Evolutionary conservation across 305 asterid species (phyloP).

Genomic region (Fraxinus platypoda): DNA sequence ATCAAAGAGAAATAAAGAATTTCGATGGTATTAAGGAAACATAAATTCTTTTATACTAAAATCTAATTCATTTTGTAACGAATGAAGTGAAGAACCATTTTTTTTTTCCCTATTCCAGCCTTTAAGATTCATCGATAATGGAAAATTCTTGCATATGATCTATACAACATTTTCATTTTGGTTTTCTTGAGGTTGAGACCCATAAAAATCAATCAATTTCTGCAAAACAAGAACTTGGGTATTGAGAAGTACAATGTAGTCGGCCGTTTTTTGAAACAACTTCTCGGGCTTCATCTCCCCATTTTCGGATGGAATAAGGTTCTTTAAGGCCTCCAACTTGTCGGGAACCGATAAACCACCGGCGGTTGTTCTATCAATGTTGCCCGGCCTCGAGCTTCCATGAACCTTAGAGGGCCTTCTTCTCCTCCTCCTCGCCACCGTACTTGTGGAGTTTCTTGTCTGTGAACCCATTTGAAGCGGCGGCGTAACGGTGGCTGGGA

Average conservation of each 20-base stretch:
- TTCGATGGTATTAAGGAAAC: neutral
- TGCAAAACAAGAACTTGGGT: slow-evolving; percentile 67
- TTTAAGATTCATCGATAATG: neutral
- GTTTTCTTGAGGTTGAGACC: slow-evolving; percentile 21
- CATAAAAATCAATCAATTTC: slow-evolving; percentile 46
- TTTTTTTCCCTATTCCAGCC: neutral
- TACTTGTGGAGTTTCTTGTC: slow-evolving; percentile 19
- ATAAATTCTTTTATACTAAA: neutral
- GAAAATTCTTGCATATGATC: slow-evolving; percentile 8
- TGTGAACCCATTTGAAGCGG: slow-evolving; percentile 34
- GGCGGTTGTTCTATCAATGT: slow-evolving; percentile 5
- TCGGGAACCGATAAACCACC: slow-evolving; percentile 39
- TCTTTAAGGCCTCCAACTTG: slow-evolving; percentile 65
- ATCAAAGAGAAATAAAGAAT: neutral
- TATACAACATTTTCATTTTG: slow-evolving; percentile 30
- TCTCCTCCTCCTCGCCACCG: slow-evolving; percentile 21
- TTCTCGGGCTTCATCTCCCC: slow-evolving; percentile 51
- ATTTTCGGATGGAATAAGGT: slow-evolving; percentile 40
- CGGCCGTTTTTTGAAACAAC: slow-evolving; percentile 64
- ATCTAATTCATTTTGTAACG: neutral
- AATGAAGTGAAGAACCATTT: neutral
- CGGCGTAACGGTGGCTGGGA: neutral
- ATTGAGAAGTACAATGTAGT: slow-evolving; percentile 63
- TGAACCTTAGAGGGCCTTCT: slow-evolving; percentile 30
- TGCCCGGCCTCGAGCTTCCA: slow-evolving; percentile 22